These are phyloP conservation scores for Geoglossum cookeanum DNA, from an alignment of 2,329 filamentous ascomycete genomes.

Conservation along the genomic window DNA sequence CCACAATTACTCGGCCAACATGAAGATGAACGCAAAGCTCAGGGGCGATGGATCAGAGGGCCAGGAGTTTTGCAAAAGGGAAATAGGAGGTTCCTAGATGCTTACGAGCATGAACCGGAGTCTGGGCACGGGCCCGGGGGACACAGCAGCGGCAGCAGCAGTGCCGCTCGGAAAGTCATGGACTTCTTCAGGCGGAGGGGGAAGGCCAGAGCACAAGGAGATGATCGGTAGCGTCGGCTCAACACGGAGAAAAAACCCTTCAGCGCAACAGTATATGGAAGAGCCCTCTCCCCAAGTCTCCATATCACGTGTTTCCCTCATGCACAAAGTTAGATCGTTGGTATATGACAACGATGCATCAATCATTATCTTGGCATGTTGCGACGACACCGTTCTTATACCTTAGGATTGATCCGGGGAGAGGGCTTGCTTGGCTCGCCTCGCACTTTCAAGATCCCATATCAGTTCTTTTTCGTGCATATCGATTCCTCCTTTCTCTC, in stretches of 20 bases:
- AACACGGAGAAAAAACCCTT: background rate
- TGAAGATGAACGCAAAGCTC: background rate
- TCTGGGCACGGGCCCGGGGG: constrained; percentile 29
- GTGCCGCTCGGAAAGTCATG: constrained; percentile 84
- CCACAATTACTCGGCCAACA: background rate
- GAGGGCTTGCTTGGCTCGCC: background rate
- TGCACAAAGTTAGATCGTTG: background rate
- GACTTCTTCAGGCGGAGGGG: constrained; percentile 88
- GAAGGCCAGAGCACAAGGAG: constrained; percentile 41
- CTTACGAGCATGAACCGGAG: constrained; percentile 53
- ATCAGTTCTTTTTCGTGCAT: constrained; percentile 2
- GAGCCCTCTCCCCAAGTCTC: background rate
- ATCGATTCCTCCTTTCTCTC: background rate
- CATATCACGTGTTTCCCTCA: background rate
- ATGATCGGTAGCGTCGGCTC: constrained; percentile 13
- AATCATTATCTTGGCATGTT: background rate
- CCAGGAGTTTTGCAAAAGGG: constrained; percentile 58
- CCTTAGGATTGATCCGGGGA: background rate
- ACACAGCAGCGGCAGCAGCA: constrained; percentile 63
- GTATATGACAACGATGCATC: background rate
- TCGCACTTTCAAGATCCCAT: background rate
- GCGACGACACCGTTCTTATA: background rate
- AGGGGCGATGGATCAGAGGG: constrained; percentile 14
- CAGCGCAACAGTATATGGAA: background rate
- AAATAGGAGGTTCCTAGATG: constrained; percentile 71